A percentile compares a stretch with the other conserved stretches of the same genome.
Conservation (phyloP, 2,329 filamentous ascomycete species). For the Cladosporium sp. region DNA sequence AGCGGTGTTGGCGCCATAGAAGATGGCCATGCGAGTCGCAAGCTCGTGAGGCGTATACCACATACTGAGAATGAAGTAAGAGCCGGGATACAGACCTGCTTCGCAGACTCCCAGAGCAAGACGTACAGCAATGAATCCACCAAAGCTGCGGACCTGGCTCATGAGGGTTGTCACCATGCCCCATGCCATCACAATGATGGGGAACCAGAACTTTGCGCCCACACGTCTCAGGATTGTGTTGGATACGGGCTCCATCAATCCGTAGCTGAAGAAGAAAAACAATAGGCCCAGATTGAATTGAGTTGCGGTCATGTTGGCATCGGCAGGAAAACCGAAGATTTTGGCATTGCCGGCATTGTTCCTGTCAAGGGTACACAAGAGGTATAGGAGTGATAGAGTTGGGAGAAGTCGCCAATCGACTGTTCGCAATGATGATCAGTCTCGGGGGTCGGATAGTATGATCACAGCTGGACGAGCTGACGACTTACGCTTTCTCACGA, state of each 20-base stretch:
- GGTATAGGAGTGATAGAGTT: background rate
- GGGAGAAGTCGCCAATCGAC: constrained; percentile 12
- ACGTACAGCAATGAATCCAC: constrained; percentile 32
- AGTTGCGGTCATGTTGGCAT: constrained; percentile 12
- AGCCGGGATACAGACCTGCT: constrained; percentile 33
- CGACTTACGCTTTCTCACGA: constrained; percentile 8
- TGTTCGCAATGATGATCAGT: background rate
- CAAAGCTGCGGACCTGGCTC: constrained; percentile 31
- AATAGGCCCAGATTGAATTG: constrained; percentile 15
- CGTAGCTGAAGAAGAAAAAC: constrained; percentile 15
- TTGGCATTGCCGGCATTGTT: constrained; percentile 14
- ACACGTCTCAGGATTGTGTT: constrained; percentile 14
- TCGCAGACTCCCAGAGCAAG: constrained; percentile 32
- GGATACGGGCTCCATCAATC: constrained; percentile 10
- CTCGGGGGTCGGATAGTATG: background rate
- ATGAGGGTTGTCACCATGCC: constrained; percentile 28
- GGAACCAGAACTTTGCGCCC: constrained; percentile 14
- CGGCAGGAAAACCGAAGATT: constrained; percentile 12
- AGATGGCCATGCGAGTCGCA: constrained; percentile 35
- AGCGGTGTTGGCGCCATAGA: constrained; percentile 37
- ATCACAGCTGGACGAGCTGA: background rate
- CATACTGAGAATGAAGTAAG: constrained; percentile 32
- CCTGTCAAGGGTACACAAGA: constrained; percentile 13
- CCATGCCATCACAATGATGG: constrained; percentile 24
- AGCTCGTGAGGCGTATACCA: constrained; percentile 37